phyloP scores from a whole-genome alignment of 352 stramenopile species.

The Globisporangium carolinianum region DNA sequence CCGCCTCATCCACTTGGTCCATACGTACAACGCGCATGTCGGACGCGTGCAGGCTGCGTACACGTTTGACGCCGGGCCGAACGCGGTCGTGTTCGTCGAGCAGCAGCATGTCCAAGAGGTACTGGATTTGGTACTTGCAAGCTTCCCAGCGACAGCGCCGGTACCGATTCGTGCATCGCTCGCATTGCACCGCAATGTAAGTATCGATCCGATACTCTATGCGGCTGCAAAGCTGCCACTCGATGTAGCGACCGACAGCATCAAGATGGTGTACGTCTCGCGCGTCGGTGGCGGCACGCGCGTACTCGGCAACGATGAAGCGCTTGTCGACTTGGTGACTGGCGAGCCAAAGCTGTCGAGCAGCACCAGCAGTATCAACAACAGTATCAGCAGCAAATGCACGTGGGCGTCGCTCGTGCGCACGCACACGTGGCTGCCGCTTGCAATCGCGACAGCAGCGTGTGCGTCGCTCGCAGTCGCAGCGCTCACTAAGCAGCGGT shows the following conservation, averaged over 20 bases:
- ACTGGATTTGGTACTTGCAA: constrained; percentile 44
- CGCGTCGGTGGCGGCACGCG: constrained; percentile 42
- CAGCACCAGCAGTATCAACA: too few relatives aligned
- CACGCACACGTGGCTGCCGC: constrained; percentile 4
- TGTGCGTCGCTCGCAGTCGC: constrained; percentile 13
- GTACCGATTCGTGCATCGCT: constrained; percentile 33
- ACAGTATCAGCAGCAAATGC: neutral
- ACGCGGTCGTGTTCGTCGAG: constrained; percentile 93
- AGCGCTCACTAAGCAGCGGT: constrained; percentile 7
- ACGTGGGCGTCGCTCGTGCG: neutral
- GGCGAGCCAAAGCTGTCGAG: constrained; percentile 22
- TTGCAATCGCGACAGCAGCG: constrained; percentile 1
- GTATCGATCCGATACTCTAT: constrained; percentile 16
- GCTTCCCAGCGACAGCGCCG: constrained; percentile 27
- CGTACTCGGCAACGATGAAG: constrained; percentile 26
- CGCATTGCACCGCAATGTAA: constrained; percentile 7
- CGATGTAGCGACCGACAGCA: constrained; percentile 12
- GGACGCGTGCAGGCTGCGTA: constrained; percentile 88
- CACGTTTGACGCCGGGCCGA: constrained; percentile 98
- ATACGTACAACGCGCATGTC: constrained; percentile 89
- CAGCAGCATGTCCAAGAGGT: constrained; percentile 59
- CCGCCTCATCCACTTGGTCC: constrained; percentile 81
- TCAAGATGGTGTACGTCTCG: constrained; percentile 73
- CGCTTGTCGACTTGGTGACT: constrained; percentile 41
- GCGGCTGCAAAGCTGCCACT: constrained; percentile 13